phyloP scores from a whole-genome alignment of 306 rosid species.

The Hippophae gyantsensis region DNA sequence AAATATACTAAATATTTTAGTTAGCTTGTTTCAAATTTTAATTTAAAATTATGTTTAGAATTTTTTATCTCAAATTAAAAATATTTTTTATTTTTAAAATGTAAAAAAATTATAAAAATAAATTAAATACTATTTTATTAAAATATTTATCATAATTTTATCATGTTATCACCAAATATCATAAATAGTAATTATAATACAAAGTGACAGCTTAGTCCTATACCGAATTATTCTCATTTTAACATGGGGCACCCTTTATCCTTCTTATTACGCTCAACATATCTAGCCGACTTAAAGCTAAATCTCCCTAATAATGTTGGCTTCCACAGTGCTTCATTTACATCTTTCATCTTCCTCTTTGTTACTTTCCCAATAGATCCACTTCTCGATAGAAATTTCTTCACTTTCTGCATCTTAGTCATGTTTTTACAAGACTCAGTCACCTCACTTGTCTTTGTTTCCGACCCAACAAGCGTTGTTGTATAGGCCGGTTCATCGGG shows the following conservation, averaged over 20 bases:
- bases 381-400: constrained; percentile 26
- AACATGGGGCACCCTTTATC: constrained; percentile 13
- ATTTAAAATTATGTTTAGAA: too few relatives aligned
- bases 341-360: constrained; percentile 22
- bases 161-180: too few relatives aligned
- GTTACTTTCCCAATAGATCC: constrained; percentile 10
- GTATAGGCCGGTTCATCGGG: constrained; percentile 5
- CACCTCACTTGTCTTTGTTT: constrained; percentile 16
- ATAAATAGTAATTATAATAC: too few relatives aligned
- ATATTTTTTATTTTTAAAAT: too few relatives aligned
- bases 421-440: constrained; percentile 22
- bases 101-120: too few relatives aligned
- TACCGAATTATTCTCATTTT: constrained; percentile 29
- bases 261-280: constrained; percentile 17
- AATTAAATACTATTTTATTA: too few relatives aligned
- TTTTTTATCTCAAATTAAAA: too few relatives aligned
- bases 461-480: constrained; percentile 11
- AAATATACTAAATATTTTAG: too few relatives aligned
- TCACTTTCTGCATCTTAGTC: constrained; percentile 27
- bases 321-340: constrained; percentile 21
- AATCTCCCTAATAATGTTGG: constrained; percentile 30
- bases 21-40: too few relatives aligned
- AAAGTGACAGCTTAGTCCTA: too few relatives aligned
- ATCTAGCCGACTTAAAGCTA: constrained; percentile 20
- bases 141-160: too few relatives aligned